Evolutionary conservation across 495 filamentous ascomycete genomes (phyloP), one percentile per base, ranked within the genome.

Genomic region (Sporormia fimetaria): DNA sequence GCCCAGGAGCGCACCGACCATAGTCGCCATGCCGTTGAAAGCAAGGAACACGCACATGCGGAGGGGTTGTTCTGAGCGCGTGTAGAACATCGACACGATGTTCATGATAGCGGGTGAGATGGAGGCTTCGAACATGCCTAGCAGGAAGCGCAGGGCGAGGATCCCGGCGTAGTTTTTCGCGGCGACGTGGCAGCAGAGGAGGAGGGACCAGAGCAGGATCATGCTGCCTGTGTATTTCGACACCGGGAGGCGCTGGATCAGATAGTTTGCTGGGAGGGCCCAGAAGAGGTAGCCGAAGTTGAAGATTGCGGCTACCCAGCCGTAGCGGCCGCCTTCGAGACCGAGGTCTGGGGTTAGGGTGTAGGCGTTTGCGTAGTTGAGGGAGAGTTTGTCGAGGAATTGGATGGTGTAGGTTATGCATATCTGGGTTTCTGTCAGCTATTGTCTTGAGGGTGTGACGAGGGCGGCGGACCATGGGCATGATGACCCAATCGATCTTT

Each of bases 301-400:
- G 52, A 87, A 90, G 23, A 83, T 78, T 0, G 80, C 86, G 31
- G 87, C 61, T 12, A 87, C 65, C 82, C 82, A 92, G 49, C 78
- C 57, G 41, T 79, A 80, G 25, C 60, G 57, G 9, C 66, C 62
- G 15, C 69, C 63, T 2, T 57, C 53, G 12, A 80, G 62, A 18
- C 63, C 30, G 11, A 79, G 58, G 45, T 76, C 73, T 12, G 67
- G 58, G 14, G 59, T 56, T 57, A 78, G 30, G 22, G 33, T 23
- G 40, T 39, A 53, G 21, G 37, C 30, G 9, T 17, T 20, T 8
- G 44, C 49, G 28, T 46, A 47, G 22, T 43, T 44, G 12, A 47
- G 26, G 26, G 49, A 39, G 20, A 42, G 31, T 34, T 52, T 52
- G 38, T 52, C 49, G 11, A 52, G 29, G 44, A 49, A 51, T 37